Evolutionary conservation across 805 yeast species (phyloP), one percentile per base, ranked within the genome.

Genomic region (Blastobotrys parvus): DNA sequence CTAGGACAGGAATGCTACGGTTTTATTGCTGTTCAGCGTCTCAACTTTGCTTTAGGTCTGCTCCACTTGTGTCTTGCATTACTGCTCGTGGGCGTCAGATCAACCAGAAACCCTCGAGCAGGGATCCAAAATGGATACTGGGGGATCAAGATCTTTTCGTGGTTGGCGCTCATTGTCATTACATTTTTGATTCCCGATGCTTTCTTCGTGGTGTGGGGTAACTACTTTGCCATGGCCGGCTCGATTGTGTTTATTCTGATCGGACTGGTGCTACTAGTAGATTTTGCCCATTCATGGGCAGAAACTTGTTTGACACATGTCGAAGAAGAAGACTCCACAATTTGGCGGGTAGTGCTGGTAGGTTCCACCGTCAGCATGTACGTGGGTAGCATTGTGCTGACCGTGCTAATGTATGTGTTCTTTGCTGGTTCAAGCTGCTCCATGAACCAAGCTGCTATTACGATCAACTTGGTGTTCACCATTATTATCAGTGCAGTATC

Each of bases 281-380:
- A 92, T 62, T 92, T 87, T 70, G 97, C 98, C 3, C 97, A 92
- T 63, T 90, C 90, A 53, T 92, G 97, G 96, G 97, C 97, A 0
- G 99, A 92, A 56, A 84, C 83, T 5, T 92, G 98, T 61, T 72
- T 92, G 42, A 88, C 82, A 51, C 84, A 87, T 54, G 86, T 92
- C 34, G 97, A 92, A 59, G 78, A 80, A 54, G 90, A 83, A 45
- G 78, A 76, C 43, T 57, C 63, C 11, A 53, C 61, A 3, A 71
- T 84, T 53, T 92, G 97, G 97, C 77, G 85, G 54, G 69, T 76
- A 35, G 64, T 90, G 7, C 69, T 92, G 35, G 76, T 92, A 22
- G 85, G 94, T 3, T 95, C 97, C 1, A 92, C 98, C 0, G 66
- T 81, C 37, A 60, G 76, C 17, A 88, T 92, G 97, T 92, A 89